Conservation (phyloP, 495 filamentous ascomycete species). For the Aspergillus wentii region DNA sequence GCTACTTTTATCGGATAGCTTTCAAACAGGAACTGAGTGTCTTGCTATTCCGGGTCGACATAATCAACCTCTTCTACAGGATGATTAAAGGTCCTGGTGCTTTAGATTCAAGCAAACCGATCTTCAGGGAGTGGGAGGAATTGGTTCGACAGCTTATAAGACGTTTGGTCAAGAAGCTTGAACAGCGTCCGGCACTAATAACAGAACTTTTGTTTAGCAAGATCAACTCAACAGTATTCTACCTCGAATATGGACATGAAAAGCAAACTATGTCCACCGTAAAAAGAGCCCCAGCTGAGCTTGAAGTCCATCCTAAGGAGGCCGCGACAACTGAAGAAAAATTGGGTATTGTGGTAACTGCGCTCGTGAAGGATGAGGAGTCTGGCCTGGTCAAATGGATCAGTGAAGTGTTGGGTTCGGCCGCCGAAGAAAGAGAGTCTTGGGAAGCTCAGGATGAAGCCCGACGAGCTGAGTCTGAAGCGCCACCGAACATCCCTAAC, state of each 20-base stretch:
- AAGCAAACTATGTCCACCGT: conserved; percentile 58
- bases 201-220: conserved; percentile 95
- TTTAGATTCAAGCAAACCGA: conserved; percentile 55
- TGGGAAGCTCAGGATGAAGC: conserved; percentile 74
- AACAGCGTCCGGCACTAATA: conserved; percentile 75
- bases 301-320: conserved; percentile 67
- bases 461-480: conserved; percentile 37
- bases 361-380: conserved; percentile 71
- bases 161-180: conserved; percentile 70
- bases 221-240: conserved; percentile 74
- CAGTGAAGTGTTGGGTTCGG: conserved; percentile 60
- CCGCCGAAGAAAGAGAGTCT: conserved; percentile 66
- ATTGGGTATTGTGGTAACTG: conserved; percentile 71
- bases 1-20: conserved; percentile 90
- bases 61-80: conserved; percentile 78
- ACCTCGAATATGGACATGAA: conserved; percentile 86
- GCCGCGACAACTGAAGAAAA: conserved; percentile 61
- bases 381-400: conserved; percentile 76
- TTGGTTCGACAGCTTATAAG: conserved; percentile 76
- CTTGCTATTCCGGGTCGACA: conserved; percentile 85
- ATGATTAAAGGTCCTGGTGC: conserved; percentile 90
- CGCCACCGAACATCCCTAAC: conserved; percentile 29
- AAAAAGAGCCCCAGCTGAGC: conserved; percentile 62
- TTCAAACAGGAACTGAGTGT: conserved; percentile 92
- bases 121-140: conserved; percentile 89